Evolutionary conservation across 2,329 filamentous ascomycete genomes (phyloP), one percentile per base, ranked within the genome.

Genomic region (Hymenoscyphus infarciens): DNA sequence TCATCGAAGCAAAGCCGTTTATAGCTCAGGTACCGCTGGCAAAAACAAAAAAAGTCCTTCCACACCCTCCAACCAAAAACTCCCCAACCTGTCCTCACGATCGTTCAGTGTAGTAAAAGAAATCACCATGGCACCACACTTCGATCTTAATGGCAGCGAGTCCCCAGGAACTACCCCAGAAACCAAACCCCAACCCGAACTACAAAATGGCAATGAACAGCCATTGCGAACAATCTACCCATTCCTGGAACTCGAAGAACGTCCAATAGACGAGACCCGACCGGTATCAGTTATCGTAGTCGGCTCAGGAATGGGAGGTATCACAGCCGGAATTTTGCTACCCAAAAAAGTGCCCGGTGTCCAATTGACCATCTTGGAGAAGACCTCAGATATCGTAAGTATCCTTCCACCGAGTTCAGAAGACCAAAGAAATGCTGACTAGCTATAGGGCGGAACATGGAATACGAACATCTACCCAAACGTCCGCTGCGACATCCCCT

Each of bases 321-420:
- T 89, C 39, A 81, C 83, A 4, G 84, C 88, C 1, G 89, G 87
- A 0, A 80, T 86, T 7, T 74, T 91, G 8, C 76, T 92, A 0
- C 88, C 88, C 0, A 81, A 77, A 10, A 92, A 92, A 66, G 83
- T 92, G 0, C 88, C 89, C 0, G 63, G 62, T 1, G 86, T 88
- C 16, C 33, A 66, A 22, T 59, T 71, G 6, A 64, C 61, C 61
- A 82, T 86, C 29, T 71, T 84, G 1, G 83, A 86, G 68, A 84
- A 84, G 71, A 80, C 79, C 31, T 54, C 60, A 25, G 66, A 69
- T 29, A 56, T 68, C 11, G 57, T 49, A 2, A 49, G 42, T 22
- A 49, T 10, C 10, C 7, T 10, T 22, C n/a, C n/a, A 19, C 15
- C 10, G 1, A 11, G 3, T 15, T 1, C 33, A 6, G n/a, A 7